Percentiles rank a stretch among this genome's conserved stretches.
These are phyloP conservation scores for Fennellomyces sp. DNA, from an alignment of 371 early-diverging fungal genomes.

Conservation along the genomic window DNA sequence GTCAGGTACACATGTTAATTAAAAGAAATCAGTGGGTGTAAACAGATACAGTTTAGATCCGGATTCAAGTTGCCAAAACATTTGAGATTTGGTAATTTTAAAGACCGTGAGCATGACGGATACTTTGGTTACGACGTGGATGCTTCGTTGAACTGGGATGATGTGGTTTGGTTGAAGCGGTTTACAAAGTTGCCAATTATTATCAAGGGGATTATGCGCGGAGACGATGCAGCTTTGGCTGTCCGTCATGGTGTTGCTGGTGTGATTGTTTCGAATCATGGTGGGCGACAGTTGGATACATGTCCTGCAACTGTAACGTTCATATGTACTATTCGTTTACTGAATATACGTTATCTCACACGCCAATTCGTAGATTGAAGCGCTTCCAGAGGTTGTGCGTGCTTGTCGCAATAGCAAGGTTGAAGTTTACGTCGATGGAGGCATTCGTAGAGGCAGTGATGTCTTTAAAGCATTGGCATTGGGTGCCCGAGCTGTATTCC, in stretches of 20 bases:
- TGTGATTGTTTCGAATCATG: slow-evolving; percentile 78
- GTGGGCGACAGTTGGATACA: slow-evolving; percentile 76
- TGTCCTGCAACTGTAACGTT: slow-evolving; percentile 39
- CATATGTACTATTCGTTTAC: no score
- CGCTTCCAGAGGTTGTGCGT: slow-evolving; percentile 62
- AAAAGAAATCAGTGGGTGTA: neutral
- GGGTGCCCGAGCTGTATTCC: slow-evolving; percentile 73
- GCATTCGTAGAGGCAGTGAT: slow-evolving; percentile 65
- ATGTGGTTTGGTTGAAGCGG: slow-evolving; percentile 64
- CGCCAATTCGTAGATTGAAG: slow-evolving; percentile 52
- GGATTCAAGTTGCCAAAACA: slow-evolving; percentile 49
- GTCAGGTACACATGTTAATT: slow-evolving; percentile 45
- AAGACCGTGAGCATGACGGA: slow-evolving; percentile 13
- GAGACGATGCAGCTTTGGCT: slow-evolving; percentile 71
- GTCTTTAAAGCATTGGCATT: slow-evolving; percentile 74
- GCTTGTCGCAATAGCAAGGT: slow-evolving; percentile 52
- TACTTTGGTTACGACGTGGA: slow-evolving; percentile 20
- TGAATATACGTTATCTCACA: no score
- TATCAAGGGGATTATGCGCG: slow-evolving; percentile 71
- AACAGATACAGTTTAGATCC: neutral
- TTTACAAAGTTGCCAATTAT: slow-evolving; percentile 68
- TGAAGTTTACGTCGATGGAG: slow-evolving; percentile 76
- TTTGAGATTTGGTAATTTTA: slow-evolving; percentile 10
- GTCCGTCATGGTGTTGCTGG: slow-evolving; percentile 59
- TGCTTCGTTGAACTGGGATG: slow-evolving; percentile 62